Evolutionary conservation across 164 flowering plant species (phyloP), one percentile per base, ranked within the genome.

Genomic region (Buxus sempervirens): DNA sequence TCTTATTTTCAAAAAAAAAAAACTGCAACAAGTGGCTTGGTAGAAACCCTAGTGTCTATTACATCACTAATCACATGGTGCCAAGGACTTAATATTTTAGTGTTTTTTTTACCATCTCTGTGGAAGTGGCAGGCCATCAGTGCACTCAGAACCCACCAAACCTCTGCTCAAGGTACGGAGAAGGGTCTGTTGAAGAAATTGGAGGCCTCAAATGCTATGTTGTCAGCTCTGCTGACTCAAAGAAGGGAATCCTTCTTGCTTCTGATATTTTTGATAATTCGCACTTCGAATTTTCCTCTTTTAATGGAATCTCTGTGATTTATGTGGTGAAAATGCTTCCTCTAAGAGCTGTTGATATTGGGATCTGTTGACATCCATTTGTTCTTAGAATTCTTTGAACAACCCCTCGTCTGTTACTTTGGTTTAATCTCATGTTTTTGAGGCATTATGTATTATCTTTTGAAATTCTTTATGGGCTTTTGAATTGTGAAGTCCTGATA

Each of bases 121-220:
- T 32, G 23, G 58, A 55, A 2, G 21, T 55, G 58, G 6, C 58
- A n/a, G n/a, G 23, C 58, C 2, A 9, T 10, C 21, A 24, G 24
- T 55, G 23, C 21, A 24, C n/a, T 24, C n/a, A 55, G 58, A 55
- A 55, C 13, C 58, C 58, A 23, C 58, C 58, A 23, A n/a, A 24
- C 58, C 23, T 55, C 8, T 0, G 23, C 13, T n/a, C 58, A n/a
- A 55, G 25, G 53, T 12, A 67, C 22, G 83, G 81, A 15, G 64
- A 9, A 14, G 83, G 77, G 9, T 25, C 15, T 26, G 77, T 75
- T 0, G 32, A 25, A 20, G 73, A 80, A n/a, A 48, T 80, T 8
- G 81, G 73, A 15, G 83, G 83, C 15, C 74, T 78, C 24, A 66
- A 71, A 2, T 14, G 76, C 13, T 80, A 80, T 22, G 42, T 73